A percentile compares a stretch with the other conserved stretches of the same genome.
Conservation (phyloP, 768 basidiomycete genomes). For the Leucosporidium scottii region DNA sequence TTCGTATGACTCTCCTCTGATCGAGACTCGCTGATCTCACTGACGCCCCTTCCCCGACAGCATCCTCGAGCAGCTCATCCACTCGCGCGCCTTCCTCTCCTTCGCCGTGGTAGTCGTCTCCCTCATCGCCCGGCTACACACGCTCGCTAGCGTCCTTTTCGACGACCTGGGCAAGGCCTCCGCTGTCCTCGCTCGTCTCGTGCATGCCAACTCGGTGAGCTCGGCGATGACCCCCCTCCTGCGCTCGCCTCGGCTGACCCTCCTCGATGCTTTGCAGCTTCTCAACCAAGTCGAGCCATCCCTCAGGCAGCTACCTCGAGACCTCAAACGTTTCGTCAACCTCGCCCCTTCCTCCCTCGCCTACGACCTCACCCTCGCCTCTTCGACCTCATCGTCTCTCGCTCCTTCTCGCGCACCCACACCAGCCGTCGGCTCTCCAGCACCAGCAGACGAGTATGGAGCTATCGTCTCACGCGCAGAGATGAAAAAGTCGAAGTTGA, state of each 20-base stretch:
- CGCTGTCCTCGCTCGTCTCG: conserved; percentile 3
- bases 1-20: not conserved
- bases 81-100: conserved; percentile 28
- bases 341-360: not conserved
- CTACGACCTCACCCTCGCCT: not conserved
- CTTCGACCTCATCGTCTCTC: not conserved
- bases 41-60: not conserved
- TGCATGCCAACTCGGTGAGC: conserved; percentile 15
- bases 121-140: conserved; percentile 19
- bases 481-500: no score
- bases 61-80: conserved; percentile 30
- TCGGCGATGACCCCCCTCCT: not conserved
- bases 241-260: no score
- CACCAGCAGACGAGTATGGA: no score
- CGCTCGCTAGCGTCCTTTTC: conserved; percentile 10
- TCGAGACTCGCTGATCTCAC: no score
- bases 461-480: no score
- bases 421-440: not conserved
- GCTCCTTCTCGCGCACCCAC: not conserved
- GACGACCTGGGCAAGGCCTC: conserved; percentile 10
- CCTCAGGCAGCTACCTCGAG: not conserved
- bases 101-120: conserved; percentile 26
- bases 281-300: not conserved
- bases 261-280: not conserved
- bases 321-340: conserved; percentile 5